These are phyloP conservation scores for Cystobasidium tubakii DNA, from an alignment of 768 basidiomycete species.

Conservation along the genomic window DNA sequence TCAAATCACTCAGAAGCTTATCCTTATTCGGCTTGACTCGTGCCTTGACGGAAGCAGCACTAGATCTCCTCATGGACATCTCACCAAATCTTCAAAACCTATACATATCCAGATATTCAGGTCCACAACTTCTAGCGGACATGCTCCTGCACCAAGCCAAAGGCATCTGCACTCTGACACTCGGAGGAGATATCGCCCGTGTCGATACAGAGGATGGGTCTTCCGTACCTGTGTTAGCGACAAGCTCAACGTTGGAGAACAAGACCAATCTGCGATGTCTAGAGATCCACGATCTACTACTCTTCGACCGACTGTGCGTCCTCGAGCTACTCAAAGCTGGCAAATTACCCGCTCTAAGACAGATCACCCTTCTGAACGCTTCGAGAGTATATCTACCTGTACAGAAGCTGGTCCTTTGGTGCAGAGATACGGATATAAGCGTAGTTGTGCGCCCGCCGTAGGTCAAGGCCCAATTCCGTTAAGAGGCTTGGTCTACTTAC, in stretches of 20 bases:
- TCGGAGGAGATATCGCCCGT: background rate
- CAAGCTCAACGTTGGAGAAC: constrained; percentile 3
- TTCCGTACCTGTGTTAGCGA: constrained; percentile 6
- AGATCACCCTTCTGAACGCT: constrained; percentile 22
- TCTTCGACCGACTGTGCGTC: constrained; percentile 12
- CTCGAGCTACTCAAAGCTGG: background rate
- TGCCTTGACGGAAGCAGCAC: background rate
- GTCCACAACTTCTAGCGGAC: constrained; percentile 14
- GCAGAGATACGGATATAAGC: constrained; percentile 15
- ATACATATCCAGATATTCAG: background rate
- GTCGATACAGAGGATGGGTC: background rate
- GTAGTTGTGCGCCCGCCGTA: constrained; percentile 3
- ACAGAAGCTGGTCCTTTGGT: constrained; percentile 9
- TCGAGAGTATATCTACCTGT: constrained; percentile 11
- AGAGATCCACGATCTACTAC: constrained; percentile 7
- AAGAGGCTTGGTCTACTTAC: too few relatives aligned
- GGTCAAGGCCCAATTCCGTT: too few relatives aligned
- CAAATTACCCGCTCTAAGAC: constrained; percentile 1
- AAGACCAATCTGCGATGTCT: constrained; percentile 15
- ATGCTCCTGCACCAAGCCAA: background rate
- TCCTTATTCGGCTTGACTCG: background rate
- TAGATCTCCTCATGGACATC: background rate
- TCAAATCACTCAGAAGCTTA: background rate
- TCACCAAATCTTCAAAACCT: background rate
- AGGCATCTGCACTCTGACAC: constrained; percentile 3